Percentiles rank a stretch among this genome's conserved stretches.
These are phyloP conservation scores for Globisporangium heterothallicum DNA, from an alignment of 352 stramenopile species.

Conservation along the genomic window DNA sequence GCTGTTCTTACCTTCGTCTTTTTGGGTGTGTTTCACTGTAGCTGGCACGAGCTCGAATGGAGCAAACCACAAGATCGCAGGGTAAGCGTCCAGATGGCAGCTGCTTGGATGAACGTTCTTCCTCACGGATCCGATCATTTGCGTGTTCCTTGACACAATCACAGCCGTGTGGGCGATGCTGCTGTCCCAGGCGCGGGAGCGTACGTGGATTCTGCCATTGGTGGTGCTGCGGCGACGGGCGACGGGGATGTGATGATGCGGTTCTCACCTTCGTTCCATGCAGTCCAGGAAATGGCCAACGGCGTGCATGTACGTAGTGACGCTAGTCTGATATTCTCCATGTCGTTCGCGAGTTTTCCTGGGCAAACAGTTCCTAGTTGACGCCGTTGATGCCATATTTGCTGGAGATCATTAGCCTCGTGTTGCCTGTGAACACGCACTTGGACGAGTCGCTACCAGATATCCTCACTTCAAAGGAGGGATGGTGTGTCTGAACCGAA, in stretches of 20 bases:
- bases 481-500: slow-evolving; percentile 73
- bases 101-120: no score
- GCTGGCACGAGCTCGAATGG: slow-evolving; percentile 88
- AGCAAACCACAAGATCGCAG: slow-evolving; percentile 85
- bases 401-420: slow-evolving; percentile 30
- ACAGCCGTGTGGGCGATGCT: slow-evolving; percentile 87
- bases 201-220: slow-evolving; percentile 80
- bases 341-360: no score
- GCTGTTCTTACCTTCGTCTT: no score
- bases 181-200: slow-evolving; percentile 78
- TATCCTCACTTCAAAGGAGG: slow-evolving; percentile 68
- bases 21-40: slow-evolving; percentile 10
- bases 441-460: slow-evolving; percentile 42
- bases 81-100: slow-evolving; percentile 41
- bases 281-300: slow-evolving; percentile 74
- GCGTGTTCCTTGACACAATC: no score
- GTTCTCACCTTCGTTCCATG: slow-evolving; percentile 82
- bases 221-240: slow-evolving; percentile 80
- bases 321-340: neutral
- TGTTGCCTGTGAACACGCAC: slow-evolving; percentile 46
- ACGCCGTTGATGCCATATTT: no score
- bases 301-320: slow-evolving; percentile 62
- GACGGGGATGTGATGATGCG: slow-evolving; percentile 92
- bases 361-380: no score
- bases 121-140: neutral